phyloP scores from a whole-genome alignment of 2,329 filamentous ascomycete genomes.

The Aspergillus pseudoglaucus region DNA sequence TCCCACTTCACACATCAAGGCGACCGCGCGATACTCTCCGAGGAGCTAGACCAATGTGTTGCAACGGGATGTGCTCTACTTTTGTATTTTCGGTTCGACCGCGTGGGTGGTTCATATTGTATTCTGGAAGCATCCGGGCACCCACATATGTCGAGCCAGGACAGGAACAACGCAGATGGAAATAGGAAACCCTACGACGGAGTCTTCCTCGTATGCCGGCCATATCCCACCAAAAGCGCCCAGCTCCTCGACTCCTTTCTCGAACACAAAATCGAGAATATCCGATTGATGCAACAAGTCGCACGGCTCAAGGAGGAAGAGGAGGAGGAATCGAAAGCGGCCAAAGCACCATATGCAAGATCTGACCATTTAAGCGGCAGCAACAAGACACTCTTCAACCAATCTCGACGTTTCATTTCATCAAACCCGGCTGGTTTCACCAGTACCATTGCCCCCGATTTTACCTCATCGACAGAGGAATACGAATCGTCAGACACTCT shows the following conservation, averaged over 20 bases:
- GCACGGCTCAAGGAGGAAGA: constrained; percentile 80
- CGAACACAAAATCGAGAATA: constrained; percentile 95
- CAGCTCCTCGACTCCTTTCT: constrained; percentile 83
- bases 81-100: constrained; percentile 79
- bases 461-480: constrained; percentile 40
- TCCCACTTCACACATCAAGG: constrained; percentile 80
- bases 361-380: constrained; percentile 46
- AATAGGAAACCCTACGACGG: constrained; percentile 70
- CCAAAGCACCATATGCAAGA: constrained; percentile 51
- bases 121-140: constrained; percentile 93
- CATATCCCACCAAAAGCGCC: constrained; percentile 83
- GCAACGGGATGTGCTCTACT: constrained; percentile 71
- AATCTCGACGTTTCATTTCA: background rate
- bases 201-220: constrained; percentile 87
- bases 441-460: constrained; percentile 29
- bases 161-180: constrained; percentile 49
- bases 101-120: constrained; percentile 64
- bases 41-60: constrained; percentile 85
- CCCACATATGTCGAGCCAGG: constrained; percentile 67
- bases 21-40: constrained; percentile 73
- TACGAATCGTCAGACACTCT: constrained; percentile 30
- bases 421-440: constrained; percentile 9
- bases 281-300: constrained; percentile 75
- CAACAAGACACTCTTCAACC: background rate
- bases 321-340: constrained; percentile 66